Conservation (phyloP, 1,284 basidiomycete genomes). For the Entoloma clypeatum region DNA sequence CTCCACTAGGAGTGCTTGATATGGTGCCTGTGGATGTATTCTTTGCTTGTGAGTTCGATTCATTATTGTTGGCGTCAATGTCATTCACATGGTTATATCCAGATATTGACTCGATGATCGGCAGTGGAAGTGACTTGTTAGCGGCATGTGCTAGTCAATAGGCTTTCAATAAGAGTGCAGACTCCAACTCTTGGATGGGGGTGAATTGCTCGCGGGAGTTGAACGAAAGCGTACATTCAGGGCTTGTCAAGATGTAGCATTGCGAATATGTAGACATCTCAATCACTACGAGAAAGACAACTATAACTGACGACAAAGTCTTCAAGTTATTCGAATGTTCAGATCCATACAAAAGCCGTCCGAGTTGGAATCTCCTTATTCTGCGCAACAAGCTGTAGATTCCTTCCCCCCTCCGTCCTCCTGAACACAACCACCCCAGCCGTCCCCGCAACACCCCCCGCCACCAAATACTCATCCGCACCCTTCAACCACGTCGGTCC, state of each 20-base stretch:
- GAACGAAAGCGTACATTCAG: no score
- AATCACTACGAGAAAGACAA: no score
- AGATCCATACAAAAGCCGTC: conserved; percentile 47
- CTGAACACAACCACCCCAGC: conserved; percentile 54
- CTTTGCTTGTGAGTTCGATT: conserved; percentile 32
- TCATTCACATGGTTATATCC: background rate
- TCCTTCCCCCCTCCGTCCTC: conserved; percentile 50
- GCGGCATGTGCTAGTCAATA: no score
- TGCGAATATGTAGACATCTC: no score
- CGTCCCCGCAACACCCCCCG: conserved; percentile 46
- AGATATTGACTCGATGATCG: conserved; percentile 40
- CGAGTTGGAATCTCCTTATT: conserved; percentile 51
- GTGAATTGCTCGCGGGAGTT: no score
- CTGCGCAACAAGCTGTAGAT: conserved; percentile 47
- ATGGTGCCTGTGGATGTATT: conserved; percentile 40
- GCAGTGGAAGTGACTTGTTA: conserved; percentile 30
- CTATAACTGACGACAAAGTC: no score
- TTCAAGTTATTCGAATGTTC: conserved; percentile 3
- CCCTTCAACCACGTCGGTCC: conserved; percentile 38
- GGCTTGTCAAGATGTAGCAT: no score
- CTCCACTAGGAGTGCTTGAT: conserved; percentile 40
- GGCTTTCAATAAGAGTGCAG: no score
- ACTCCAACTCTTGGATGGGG: no score
- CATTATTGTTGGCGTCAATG: background rate
- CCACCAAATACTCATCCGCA: conserved; percentile 53